These are phyloP conservation scores for Potentilla sterilis DNA, from an alignment of 306 rosid species.

Conservation along the genomic window DNA sequence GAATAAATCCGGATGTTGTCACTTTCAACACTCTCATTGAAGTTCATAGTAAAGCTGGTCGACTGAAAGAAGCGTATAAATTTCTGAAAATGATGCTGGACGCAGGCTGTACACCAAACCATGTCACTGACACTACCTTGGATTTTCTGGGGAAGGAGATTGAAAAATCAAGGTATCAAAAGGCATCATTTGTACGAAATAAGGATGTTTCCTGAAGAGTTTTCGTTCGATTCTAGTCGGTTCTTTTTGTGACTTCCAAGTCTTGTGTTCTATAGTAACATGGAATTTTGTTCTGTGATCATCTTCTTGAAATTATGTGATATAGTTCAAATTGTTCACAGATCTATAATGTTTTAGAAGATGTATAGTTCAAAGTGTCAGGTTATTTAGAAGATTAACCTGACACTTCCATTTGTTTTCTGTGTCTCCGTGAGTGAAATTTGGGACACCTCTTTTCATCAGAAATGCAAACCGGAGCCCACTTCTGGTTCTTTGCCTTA, in stretches of 20 bases:
- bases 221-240: neutral
- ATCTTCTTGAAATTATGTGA: neutral
- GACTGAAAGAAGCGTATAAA: conserved; percentile 72
- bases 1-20: conserved; percentile 86
- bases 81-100: conserved; percentile 87
- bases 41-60: conserved; percentile 89
- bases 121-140: conserved; percentile 82
- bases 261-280: neutral
- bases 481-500: too few relatives aligned
- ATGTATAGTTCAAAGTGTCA: too few relatives aligned
- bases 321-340: neutral
- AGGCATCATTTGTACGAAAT: conserved; percentile 58
- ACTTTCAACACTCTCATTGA: conserved; percentile 86
- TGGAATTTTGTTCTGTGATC: neutral
- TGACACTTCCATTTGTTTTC: too few relatives aligned
- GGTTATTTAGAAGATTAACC: too few relatives aligned
- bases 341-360: neutral
- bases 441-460: too few relatives aligned
- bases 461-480: too few relatives aligned
- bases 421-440: too few relatives aligned
- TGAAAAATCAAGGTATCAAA: conserved; percentile 66
- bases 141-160: conserved; percentile 88
- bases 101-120: conserved; percentile 83
- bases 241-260: neutral
- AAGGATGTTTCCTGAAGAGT: conserved; percentile 43